Percentiles rank a stretch among this genome's conserved stretches.
Conservation (phyloP, 2,329 filamentous ascomycete genomes). For the Helminthosporium solani region DNA sequence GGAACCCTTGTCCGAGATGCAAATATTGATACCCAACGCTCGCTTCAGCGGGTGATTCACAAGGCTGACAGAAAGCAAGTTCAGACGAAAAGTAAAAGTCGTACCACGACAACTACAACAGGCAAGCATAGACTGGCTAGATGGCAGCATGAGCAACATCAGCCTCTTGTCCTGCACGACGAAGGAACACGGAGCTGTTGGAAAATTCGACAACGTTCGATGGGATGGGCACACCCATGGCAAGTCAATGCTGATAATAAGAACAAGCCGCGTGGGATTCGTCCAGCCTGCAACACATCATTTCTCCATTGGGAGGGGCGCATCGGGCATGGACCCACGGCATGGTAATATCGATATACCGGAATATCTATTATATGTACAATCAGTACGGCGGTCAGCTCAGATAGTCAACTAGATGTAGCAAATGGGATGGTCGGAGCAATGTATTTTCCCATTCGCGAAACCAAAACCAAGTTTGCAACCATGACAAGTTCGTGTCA, state of each 20-base stretch:
- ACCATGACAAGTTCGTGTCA: neutral
- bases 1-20: neutral
- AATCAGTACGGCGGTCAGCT: neutral
- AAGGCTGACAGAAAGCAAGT: slow-evolving; percentile 3
- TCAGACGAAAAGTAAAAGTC: slow-evolving; percentile 9
- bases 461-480: neutral
- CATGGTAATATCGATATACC: neutral
- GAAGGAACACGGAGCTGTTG: neutral
- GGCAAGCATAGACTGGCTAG: no score
- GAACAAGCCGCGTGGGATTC: neutral
- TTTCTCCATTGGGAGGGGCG: neutral
- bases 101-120: no score
- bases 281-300: neutral
- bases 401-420: neutral
- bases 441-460: neutral
- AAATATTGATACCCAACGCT: neutral
- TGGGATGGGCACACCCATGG: neutral
- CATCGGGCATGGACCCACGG: neutral
- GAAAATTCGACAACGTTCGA: neutral
- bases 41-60: neutral
- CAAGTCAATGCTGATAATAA: no score
- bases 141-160: no score
- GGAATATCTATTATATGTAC: neutral
- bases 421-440: neutral
- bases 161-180: slow-evolving; percentile 2